Evolutionary conservation across 1,139 yeast genomes (phyloP), one percentile per base, ranked within the genome.

Genomic region (Scheffersomyces parashehatae): DNA sequence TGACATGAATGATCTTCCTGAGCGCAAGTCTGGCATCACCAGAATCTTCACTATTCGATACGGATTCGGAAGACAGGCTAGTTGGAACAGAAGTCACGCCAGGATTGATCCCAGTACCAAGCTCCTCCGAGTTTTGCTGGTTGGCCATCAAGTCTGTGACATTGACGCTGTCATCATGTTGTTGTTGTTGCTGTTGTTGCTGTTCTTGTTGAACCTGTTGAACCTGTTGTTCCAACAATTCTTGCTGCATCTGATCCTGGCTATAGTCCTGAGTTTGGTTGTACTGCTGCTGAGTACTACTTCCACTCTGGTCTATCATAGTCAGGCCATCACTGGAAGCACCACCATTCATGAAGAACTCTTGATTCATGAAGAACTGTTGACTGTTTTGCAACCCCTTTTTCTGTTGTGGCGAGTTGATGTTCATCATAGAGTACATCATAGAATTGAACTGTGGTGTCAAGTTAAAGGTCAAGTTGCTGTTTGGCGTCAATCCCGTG

Each of bases 371-470:
- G 36, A 65, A 51, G 49, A 65, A 65, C 26, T 48, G 50, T 31
- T 47, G 50, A 20, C 20, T 31, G 20, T 31, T 31, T 34, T 53
- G 54, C 37, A 47, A 50, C 16, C 49, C 43, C 45, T 58, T 62
- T 44, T 54, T 56, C 35, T 50, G 56, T 42, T 64, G 71, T 3
- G 75, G 75, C 13, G 74, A 67, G 51, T 64, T 65, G 43, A 64
- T 47, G 47, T 53, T 65, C 64, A 69, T 64, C 59, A 70, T 64
- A 28, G 73, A 64, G 52, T 69, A 65, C 75, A 73, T 71, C 60
- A 71, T 59, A 12, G 73, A 62, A 51, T 70, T 72, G 58, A 73
- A 69, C 47, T 69, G 76, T 3, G 79, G 77, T 11, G 77, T 73
- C 48, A 71, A 64, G 51, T 68, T 71, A 51, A 64, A 66, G 10